Conservation (phyloP, 306 rosid species). For the Cucurbita pepo region DNA sequence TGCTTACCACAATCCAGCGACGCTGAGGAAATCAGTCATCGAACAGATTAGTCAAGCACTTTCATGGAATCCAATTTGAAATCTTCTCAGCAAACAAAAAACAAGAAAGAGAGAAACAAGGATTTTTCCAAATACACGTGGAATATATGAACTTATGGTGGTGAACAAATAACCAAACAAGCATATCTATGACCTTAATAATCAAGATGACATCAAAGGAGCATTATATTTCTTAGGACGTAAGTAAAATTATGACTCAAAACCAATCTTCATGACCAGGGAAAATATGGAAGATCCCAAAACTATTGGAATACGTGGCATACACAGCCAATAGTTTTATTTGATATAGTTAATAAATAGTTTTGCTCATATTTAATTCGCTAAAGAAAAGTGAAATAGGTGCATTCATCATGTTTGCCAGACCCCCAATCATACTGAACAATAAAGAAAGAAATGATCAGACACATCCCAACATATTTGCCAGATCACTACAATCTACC, state of each 20-base stretch:
- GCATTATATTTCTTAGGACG: neutral
- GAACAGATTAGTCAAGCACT: constrained; percentile 1
- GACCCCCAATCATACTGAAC: neutral
- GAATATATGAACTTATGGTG: neutral
- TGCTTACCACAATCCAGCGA: constrained; percentile 72
- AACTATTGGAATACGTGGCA: neutral
- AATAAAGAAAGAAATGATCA: neutral
- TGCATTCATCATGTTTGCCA: neutral
- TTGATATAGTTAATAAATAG: neutral
- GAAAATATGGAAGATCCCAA: neutral
- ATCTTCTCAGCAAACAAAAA: neutral
- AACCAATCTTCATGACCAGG: neutral
- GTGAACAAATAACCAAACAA: neutral
- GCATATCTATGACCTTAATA: neutral
- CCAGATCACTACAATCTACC: constrained; percentile 16
- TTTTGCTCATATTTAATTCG: neutral
- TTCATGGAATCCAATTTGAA: neutral
- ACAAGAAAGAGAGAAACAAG: neutral
- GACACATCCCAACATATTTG: neutral
- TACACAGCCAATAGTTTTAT: neutral
- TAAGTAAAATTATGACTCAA: neutral
- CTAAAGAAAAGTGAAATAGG: neutral
- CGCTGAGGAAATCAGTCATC: constrained; percentile 29
- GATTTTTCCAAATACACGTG: neutral
- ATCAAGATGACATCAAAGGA: neutral